Percentiles rank a stretch among this genome's conserved stretches.
Evolutionary conservation across 1,284 basidiomycete genomes (phyloP).

Genomic region (Singerocomus inundabilis): DNA sequence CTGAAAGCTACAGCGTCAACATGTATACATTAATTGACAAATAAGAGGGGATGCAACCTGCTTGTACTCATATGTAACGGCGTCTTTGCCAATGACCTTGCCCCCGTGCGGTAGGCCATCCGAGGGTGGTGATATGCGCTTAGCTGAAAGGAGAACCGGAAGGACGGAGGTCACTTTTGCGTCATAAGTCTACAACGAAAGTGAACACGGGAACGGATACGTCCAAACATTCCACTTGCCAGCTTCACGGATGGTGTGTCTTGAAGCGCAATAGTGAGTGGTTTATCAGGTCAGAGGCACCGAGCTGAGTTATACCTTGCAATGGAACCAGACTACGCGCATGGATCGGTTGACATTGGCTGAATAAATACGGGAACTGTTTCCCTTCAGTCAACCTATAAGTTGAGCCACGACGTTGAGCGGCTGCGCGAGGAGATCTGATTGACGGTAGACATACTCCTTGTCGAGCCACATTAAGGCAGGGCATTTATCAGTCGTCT

Average conservation of each 20-base stretch:
- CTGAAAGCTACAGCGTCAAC: slow-evolving; percentile 37
- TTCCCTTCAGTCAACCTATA: slow-evolving; percentile 86
- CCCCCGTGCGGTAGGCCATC: slow-evolving; percentile 67
- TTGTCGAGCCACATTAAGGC: slow-evolving; percentile 93
- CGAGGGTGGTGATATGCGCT: slow-evolving; percentile 71
- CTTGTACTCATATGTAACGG: slow-evolving; percentile 63
- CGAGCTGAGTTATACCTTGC: slow-evolving; percentile 54
- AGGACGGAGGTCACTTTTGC: slow-evolving; percentile 75
- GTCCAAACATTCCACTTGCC: slow-evolving; percentile 37
- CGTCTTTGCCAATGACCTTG: slow-evolving; percentile 69
- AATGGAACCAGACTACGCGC: slow-evolving; percentile 78
- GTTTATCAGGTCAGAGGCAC: not conserved
- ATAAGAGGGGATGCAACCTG: slow-evolving; percentile 48
- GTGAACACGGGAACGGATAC: slow-evolving; percentile 1
- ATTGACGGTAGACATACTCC: slow-evolving; percentile 48
- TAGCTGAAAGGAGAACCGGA: slow-evolving; percentile 83
- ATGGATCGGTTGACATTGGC: slow-evolving; percentile 93
- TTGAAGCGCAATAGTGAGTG: slow-evolving; percentile 24
- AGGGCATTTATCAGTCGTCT: slow-evolving; percentile 79
- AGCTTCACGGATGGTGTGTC: slow-evolving; percentile 74
- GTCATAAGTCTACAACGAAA: slow-evolving; percentile 62
- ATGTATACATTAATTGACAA: not conserved
- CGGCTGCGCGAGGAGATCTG: not conserved
- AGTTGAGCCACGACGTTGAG: not conserved
- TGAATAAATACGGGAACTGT: slow-evolving; percentile 87